Base-by-base conservation (phyloP, 768 basidiomycete genomes). In the Kwoniella dendrophila region DNA sequence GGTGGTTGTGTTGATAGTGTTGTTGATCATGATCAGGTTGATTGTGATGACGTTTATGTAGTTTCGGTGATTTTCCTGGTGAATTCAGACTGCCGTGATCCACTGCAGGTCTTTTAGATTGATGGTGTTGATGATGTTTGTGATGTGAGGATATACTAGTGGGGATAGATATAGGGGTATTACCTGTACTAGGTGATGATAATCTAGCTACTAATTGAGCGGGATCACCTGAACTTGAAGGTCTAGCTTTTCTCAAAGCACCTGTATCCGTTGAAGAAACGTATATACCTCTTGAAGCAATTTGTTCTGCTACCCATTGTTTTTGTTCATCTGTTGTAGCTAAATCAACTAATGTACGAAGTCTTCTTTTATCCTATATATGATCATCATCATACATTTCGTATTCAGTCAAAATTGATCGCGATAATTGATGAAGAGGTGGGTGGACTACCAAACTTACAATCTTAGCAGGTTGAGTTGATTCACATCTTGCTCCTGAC, bases 241-340 rank as follows among this genome's bases (percentile, higher is more conserved):
- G 50, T 32, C 59, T 41, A 20, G 51, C 59, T 36, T 54, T 61
- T 22, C 59, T 41, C 10, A 54, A 16, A 1, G 51, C 51, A 3
- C 52, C 59, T 27, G 41, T 33, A 22, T 61, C 59, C 4, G 50
- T 61, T 16, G 59, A 53, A 12, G 59, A 52, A 20, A 61, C 41
- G 34, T 61, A 54, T 26, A 61, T 44, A 0, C 59, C 59, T 18
- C 59, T 52, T 18, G 41, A 32, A 3, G 59, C 59, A 14, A 61
- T 48, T 44, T 61, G 51, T 20, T 27, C 33, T 45, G 59, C 59
- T 33, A 61, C 59, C 50, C 52, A 53, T 54, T 53, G 51, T 30
- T 55, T 61, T 52, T 61, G 59, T 34, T 61, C 59, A 20, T 53
- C 50, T 18, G 59, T 61, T 2, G 59, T 61, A 6, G 59, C 59